Conservation (phyloP, 2,329 filamentous ascomycete genomes). For the Emmonsia crescens region DNA sequence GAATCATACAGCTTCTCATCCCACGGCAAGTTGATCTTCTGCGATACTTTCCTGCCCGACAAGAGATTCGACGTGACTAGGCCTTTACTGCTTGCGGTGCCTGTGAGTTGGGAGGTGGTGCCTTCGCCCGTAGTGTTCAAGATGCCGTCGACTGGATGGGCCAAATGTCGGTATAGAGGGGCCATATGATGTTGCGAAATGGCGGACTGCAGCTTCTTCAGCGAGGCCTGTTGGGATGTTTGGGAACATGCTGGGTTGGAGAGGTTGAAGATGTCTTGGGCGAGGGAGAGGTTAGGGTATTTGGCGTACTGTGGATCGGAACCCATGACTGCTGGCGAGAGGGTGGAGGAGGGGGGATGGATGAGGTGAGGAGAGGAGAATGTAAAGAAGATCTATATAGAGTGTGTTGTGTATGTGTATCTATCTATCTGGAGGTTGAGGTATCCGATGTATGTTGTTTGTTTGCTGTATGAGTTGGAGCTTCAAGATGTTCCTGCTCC, state of each 20-base stretch:
- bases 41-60: conserved; percentile 55
- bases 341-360: conserved; percentile 4
- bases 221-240: conserved; percentile 44
- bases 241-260: conserved; percentile 49
- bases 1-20: conserved; percentile 77
- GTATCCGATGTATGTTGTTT: not conserved
- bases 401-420: not conserved
- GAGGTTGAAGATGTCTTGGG: conserved; percentile 58
- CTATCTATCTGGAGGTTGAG: no score
- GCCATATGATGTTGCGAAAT: conserved; percentile 57
- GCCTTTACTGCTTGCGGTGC: conserved; percentile 33
- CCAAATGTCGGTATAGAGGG: conserved; percentile 54
- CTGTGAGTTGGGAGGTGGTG: conserved; percentile 35
- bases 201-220: conserved; percentile 52
- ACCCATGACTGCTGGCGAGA: conserved; percentile 32
- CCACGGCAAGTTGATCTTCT: conserved; percentile 67
- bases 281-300: conserved; percentile 53
- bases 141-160: conserved; percentile 60
- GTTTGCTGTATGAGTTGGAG: not conserved
- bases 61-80: conserved; percentile 63
- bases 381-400: not conserved
- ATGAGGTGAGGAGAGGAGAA: not conserved
- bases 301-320: conserved; percentile 56
- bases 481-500: not conserved
- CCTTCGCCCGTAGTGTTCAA: conserved; percentile 56